A percentile compares a stretch with the other conserved stretches of the same genome.
These are phyloP conservation scores for Apiosordaria backusii DNA, from an alignment of 495 filamentous ascomycete species.

Conservation along the genomic window DNA sequence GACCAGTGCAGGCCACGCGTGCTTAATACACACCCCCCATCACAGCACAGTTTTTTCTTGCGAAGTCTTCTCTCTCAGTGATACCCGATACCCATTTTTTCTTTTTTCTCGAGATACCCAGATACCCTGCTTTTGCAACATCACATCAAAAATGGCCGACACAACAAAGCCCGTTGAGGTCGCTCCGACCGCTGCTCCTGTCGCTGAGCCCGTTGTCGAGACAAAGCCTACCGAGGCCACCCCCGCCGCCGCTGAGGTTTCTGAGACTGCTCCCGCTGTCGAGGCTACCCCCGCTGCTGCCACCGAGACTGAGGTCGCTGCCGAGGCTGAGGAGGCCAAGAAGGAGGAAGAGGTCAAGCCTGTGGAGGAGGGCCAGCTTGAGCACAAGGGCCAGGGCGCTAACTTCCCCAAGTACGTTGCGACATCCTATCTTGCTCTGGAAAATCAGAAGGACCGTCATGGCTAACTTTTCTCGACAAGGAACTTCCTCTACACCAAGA, in stretches of 20 bases:
- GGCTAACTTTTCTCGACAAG: constrained; percentile 18
- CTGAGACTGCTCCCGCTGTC: constrained; percentile 36
- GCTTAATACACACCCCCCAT: too few species aligned
- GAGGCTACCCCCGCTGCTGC: constrained; percentile 43
- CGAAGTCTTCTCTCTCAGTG: constrained; percentile 42
- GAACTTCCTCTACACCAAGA: constrained; percentile 49
- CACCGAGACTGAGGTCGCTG: constrained; percentile 46
- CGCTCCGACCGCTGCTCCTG: constrained; percentile 32
- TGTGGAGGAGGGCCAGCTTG: constrained; percentile 70
- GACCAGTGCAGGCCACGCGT: constrained; percentile 31
- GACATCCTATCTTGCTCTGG: background rate
- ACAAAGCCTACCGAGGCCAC: constrained; percentile 32
- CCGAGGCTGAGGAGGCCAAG: constrained; percentile 50
- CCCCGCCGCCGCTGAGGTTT: constrained; percentile 32
- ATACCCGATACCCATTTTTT: constrained; percentile 49
- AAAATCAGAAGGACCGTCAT: constrained; percentile 22
- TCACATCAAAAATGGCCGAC: constrained; percentile 44
- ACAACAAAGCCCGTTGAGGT: constrained; percentile 41
- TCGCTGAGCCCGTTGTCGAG: constrained; percentile 21
- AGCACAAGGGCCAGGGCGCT: constrained; percentile 78
- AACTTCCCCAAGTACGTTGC: constrained; percentile 77
- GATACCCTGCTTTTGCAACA: constrained; percentile 32
- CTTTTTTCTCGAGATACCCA: constrained; percentile 42
- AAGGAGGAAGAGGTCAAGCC: constrained; percentile 59
- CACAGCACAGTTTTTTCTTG: too few species aligned